phyloP scores from a whole-genome alignment of 2,329 filamentous ascomycete species.

The Diplodia intermedia region DNA sequence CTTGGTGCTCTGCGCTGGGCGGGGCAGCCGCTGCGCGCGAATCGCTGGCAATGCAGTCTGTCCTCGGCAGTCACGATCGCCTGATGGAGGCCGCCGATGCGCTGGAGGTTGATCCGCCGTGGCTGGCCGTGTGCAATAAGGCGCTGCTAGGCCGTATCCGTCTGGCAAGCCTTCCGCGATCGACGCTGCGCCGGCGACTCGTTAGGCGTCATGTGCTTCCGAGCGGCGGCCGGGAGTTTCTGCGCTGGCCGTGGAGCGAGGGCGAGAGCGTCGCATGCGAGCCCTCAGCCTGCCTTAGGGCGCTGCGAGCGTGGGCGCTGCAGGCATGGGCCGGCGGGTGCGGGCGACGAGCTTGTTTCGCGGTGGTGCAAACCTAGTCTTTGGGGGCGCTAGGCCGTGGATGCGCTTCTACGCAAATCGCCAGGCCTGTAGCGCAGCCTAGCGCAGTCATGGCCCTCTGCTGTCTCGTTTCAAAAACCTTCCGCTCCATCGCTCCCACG shows the following conservation, averaged over 20 bases:
- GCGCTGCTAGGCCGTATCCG: constrained; percentile 25
- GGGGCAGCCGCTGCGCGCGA: constrained; percentile 2
- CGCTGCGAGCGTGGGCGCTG: constrained; percentile 3
- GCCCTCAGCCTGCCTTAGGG: neutral
- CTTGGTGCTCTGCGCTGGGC: constrained; percentile 13
- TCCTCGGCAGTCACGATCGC: constrained; percentile 16
- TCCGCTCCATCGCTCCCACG: constrained; percentile 28
- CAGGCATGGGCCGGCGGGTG: constrained; percentile 24
- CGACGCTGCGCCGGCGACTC: constrained; percentile 27
- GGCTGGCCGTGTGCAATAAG: constrained; percentile 15
- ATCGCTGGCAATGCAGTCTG: neutral
- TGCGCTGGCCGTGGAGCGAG: constrained; percentile 16
- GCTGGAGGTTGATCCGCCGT: constrained; percentile 27
- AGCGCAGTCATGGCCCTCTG: constrained; percentile 27
- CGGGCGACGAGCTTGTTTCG: constrained; percentile 29
- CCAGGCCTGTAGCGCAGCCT: constrained; percentile 29
- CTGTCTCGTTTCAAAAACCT: constrained; percentile 32
- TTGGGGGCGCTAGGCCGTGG: constrained; percentile 22
- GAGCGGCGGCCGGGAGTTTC: constrained; percentile 18
- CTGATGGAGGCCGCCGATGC: constrained; percentile 19
- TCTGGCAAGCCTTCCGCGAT: constrained; percentile 31
- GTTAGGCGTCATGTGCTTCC: constrained; percentile 27
- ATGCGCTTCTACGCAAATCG: constrained; percentile 29
- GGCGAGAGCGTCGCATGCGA: constrained; percentile 3
- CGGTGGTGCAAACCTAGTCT: constrained; percentile 25